A percentile compares a stretch with the other conserved stretches of the same genome.
Evolutionary conservation across 192 early-diverging fungal species (phyloP).

Genomic region (Linnemannia elongata): DNA sequence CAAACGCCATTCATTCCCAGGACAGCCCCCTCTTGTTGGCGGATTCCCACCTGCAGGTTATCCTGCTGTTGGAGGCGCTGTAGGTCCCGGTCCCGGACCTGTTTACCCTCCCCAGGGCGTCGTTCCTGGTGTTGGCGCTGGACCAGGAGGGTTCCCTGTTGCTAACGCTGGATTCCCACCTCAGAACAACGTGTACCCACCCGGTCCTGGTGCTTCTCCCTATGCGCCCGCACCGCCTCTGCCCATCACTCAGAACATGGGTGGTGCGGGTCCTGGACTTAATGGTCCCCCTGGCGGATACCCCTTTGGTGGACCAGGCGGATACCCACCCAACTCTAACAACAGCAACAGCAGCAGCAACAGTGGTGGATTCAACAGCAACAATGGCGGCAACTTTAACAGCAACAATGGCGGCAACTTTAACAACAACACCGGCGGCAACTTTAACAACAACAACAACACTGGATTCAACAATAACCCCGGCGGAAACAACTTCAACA

Average conservation of each 20-base stretch:
- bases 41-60: conserved; percentile 35
- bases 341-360: conserved; percentile 5
- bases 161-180: conserved; percentile 20
- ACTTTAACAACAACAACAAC: conserved; percentile 25
- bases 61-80: conserved; percentile 14
- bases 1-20: conserved; percentile 41
- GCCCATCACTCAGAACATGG: conserved; percentile 20
- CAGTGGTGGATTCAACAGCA: conserved; percentile 12
- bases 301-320: conserved; percentile 24
- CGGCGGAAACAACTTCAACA: conserved; percentile 13
- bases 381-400: conserved; percentile 2
- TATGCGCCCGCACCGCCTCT: conserved; percentile 26
- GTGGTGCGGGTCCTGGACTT: neutral
- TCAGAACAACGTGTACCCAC: conserved; percentile 25
- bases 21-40: conserved; percentile 26
- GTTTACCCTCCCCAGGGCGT: conserved; percentile 25
- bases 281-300: conserved; percentile 42
- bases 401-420: conserved; percentile 14
- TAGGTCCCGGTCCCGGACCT: neutral
- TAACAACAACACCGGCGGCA: neutral
- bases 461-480: conserved; percentile 3
- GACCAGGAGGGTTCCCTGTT: conserved; percentile 15
- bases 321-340: conserved; percentile 35
- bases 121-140: neutral
- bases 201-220: conserved; percentile 17